These are phyloP conservation scores for Annulohypoxylon stygium DNA, from an alignment of 495 filamentous ascomycete species.

Conservation along the genomic window DNA sequence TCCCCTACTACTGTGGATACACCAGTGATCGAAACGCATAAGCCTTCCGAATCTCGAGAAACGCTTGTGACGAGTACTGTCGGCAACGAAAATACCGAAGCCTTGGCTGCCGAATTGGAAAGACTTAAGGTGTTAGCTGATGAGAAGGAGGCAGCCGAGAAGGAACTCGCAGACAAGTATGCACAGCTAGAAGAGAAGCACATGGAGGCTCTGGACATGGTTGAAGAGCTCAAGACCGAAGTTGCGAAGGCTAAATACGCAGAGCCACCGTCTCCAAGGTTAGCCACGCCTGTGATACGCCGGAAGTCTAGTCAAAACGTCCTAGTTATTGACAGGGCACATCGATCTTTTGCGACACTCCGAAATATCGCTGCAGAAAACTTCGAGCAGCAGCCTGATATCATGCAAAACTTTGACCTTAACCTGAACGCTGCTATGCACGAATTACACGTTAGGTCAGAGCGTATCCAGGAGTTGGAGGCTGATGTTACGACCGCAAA, in stretches of 20 bases:
- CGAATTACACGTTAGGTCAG: slow-evolving; percentile 86
- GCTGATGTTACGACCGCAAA: slow-evolving; percentile 84
- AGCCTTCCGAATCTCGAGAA: slow-evolving; percentile 49
- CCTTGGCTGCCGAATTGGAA: slow-evolving; percentile 74
- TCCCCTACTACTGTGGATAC: slow-evolving; percentile 75
- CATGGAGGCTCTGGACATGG: slow-evolving; percentile 80
- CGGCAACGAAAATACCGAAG: slow-evolving; percentile 53
- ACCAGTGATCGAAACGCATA: slow-evolving; percentile 67
- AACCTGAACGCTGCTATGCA: slow-evolving; percentile 94
- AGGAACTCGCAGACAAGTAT: slow-evolving; percentile 79
- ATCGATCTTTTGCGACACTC: slow-evolving; percentile 89
- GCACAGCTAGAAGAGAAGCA: slow-evolving; percentile 84
- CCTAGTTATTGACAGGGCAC: slow-evolving; percentile 89
- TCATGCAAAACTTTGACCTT: slow-evolving; percentile 91
- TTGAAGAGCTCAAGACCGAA: slow-evolving; percentile 90
- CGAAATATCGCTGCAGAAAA: slow-evolving; percentile 88
- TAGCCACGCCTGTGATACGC: slow-evolving; percentile 79
- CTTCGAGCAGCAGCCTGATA: slow-evolving; percentile 83
- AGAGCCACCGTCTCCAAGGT: slow-evolving; percentile 73
- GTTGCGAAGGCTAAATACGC: slow-evolving; percentile 76
- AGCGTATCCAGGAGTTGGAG: slow-evolving; percentile 90
- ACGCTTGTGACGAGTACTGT: slow-evolving; percentile 40
- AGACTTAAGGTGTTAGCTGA: slow-evolving; percentile 73
- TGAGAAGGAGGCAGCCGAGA: slow-evolving; percentile 82
- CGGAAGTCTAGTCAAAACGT: slow-evolving; percentile 95